These are phyloP conservation scores for Glomus cerebriforme DNA, from an alignment of 192 early-diverging fungal species.

Conservation along the genomic window DNA sequence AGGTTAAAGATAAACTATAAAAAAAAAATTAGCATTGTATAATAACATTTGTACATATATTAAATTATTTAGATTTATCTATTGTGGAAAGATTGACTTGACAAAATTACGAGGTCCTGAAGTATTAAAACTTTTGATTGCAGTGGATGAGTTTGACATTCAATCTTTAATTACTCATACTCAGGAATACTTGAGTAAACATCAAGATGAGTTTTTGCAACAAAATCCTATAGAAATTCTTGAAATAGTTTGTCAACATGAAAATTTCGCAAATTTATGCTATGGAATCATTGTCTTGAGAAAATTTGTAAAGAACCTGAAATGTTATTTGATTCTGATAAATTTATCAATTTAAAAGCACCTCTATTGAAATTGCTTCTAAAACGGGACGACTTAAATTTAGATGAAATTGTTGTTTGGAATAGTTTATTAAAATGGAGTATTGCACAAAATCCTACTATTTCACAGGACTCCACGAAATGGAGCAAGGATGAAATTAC, in stretches of 20 bases:
- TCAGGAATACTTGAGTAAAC: neutral
- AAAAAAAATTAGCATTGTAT: no score
- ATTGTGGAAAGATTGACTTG: no score
- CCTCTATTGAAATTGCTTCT: neutral
- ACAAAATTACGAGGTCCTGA: neutral
- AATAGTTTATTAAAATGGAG: neutral
- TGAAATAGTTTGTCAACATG: neutral
- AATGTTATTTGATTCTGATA: neutral
- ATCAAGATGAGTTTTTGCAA: neutral
- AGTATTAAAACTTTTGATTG: neutral
- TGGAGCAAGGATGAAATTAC: neutral
- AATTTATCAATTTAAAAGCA: neutral
- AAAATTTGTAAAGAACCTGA: neutral
- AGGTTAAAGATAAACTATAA: no score
- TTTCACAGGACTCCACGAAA: neutral
- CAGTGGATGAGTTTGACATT: neutral
- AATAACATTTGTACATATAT: no score
- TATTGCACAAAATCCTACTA: neutral
- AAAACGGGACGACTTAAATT: neutral
- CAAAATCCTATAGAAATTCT: neutral
- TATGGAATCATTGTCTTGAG: neutral
- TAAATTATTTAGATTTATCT: no score
- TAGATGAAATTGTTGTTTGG: constrained; percentile 1
- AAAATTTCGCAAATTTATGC: neutral
- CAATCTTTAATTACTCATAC: neutral